Base-by-base conservation (phyloP, 495 filamentous ascomycete species). In the Massariosphaeria phaeospora region DNA sequence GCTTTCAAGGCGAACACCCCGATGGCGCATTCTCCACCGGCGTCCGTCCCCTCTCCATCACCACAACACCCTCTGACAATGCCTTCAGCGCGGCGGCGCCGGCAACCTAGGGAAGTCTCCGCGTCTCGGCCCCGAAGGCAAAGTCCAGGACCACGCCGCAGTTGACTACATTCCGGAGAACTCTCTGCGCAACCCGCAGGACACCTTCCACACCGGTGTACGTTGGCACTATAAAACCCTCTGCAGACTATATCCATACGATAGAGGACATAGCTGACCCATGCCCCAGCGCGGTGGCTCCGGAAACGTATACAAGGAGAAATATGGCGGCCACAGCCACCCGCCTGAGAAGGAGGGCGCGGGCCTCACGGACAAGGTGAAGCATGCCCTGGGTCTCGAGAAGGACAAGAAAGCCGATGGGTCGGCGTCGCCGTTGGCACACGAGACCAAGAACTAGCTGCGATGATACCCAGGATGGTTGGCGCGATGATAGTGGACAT, bases 131-230 rank as follows among this genome's bases (percentile, higher is more conserved):
- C 49, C 63, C 12, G 13, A 29, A 39, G 45, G n/a, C n/a, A n/a
- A 27, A 39, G 55, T 29, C 9, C 23, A 31, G 9, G 36, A 48
- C 17, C 48, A 54, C 23, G 57, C 52, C 20, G 57, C 55, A 1
- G 5, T 45, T 23, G 70, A 72, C 12, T 44, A 61, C 23, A 62
- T 72, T 21, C 69, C 70, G 7, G 70, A 72, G 60, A 59, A 58
- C 10, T 50, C 70, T 18, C 49, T 66, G 40, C 51, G 67, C 21
- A 53, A 65, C 36, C 56, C 48, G 5, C 59, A 72, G 45, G 69
- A 67, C 42, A 67, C 71, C 56, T 72, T 62, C 52, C 69, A 71
- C 58, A 71, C 70, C 18, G 70, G 70, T 12, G 66, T 68, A 63
- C 26, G 64, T 56, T 20, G 11, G 41, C 25, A 9, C 24, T 36